These are phyloP conservation scores for Cutaneotrichosporon spelunceum DNA, from an alignment of 1,284 basidiomycete species.

Conservation along the genomic window DNA sequence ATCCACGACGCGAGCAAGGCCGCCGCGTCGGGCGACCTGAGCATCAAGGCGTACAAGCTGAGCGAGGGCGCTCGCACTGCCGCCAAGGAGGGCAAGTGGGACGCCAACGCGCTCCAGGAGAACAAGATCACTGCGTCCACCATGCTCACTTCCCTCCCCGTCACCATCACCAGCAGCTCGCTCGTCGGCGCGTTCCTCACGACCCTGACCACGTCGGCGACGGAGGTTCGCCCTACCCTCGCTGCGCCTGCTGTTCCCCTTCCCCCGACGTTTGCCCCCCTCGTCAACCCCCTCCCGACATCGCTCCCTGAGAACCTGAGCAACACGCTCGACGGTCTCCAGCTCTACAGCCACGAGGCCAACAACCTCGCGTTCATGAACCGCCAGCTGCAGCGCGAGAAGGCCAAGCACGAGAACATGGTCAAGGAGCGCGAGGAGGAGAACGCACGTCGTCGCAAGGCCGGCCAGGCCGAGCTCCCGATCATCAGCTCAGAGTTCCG, in stretches of 20 bases:
- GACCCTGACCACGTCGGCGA: conserved; percentile 58
- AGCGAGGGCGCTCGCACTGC: conserved; percentile 80
- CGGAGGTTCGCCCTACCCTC: conserved; percentile 41
- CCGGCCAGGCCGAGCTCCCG: conserved; percentile 81
- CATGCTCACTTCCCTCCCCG: conserved; percentile 84
- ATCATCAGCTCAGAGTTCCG: conserved; percentile 76
- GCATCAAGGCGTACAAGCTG: conserved; percentile 87
- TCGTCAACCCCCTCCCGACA: conserved; percentile 52
- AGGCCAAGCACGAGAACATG: conserved; percentile 73
- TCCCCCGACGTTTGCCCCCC: conserved; percentile 57
- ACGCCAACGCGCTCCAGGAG: conserved; percentile 77
- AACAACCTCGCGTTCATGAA: conserved; percentile 89
- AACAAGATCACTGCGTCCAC: conserved; percentile 84
- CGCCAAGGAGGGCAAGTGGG: conserved; percentile 82
- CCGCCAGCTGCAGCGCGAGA: conserved; percentile 88
- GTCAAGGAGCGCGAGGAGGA: conserved; percentile 85
- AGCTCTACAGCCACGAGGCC: conserved; percentile 82
- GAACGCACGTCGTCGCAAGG: conserved; percentile 73
- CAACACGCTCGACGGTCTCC: conserved; percentile 77
- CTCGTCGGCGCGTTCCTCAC: conserved; percentile 81
- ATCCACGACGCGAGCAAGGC: conserved; percentile 76
- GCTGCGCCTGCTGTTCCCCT: conserved; percentile 44
- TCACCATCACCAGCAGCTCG: conserved; percentile 82
- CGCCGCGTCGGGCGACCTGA: conserved; percentile 72
- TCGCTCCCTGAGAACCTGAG: conserved; percentile 60